A percentile compares a stretch with the other conserved stretches of the same genome.
Conservation (phyloP, 768 basidiomycete genomes). For the Lactifluus volemus region DNA sequence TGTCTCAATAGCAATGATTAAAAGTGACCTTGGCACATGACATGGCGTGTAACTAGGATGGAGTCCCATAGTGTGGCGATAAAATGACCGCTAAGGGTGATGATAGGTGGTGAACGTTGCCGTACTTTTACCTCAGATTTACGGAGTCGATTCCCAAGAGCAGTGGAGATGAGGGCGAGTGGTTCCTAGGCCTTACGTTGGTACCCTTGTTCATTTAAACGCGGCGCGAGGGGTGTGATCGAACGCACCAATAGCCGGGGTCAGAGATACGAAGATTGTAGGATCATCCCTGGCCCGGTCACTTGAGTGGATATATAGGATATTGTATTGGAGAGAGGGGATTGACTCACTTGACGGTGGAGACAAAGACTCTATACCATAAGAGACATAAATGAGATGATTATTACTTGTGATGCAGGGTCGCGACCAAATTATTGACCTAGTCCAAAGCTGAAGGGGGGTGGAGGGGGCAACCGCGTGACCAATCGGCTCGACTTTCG, state of each 20-base stretch:
- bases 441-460: neutral
- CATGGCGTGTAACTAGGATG: neutral
- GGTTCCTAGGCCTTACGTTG: constrained; percentile 18
- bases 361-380: neutral
- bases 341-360: no score
- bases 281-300: neutral
- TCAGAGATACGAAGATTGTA: neutral
- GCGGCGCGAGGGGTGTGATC: constrained; percentile 7
- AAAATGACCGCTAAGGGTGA: neutral
- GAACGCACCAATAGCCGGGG: constrained; percentile 14
- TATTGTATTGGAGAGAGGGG: no score
- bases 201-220: constrained; percentile 12
- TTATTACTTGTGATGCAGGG: neutral
- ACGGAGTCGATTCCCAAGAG: neutral
- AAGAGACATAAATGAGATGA: neutral
- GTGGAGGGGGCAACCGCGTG: neutral
- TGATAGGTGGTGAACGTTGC: constrained; percentile 4
- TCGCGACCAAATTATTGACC: neutral
- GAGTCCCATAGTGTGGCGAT: neutral
- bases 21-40: neutral
- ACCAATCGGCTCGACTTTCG: constrained; percentile 11
- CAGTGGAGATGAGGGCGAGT: neutral
- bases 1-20: neutral
- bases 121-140: constrained; percentile 16
- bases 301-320: neutral